Conservation (phyloP, 495 filamentous ascomycete genomes). For the Annulohypoxylon nitens region DNA sequence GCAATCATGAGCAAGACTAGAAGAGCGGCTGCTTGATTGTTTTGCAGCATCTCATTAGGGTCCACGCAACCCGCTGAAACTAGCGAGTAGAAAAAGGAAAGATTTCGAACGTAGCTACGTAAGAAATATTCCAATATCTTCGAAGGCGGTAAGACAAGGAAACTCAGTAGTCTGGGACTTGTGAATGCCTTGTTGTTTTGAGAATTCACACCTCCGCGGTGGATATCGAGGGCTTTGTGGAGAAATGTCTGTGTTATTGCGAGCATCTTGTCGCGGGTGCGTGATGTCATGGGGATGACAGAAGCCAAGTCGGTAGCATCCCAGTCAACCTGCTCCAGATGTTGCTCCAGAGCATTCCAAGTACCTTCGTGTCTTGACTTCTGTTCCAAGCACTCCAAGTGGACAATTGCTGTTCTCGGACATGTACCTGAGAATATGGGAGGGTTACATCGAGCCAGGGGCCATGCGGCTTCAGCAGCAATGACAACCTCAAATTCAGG, state of each 20-base stretch:
- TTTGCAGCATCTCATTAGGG: slow-evolving; percentile 70
- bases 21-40: slow-evolving; percentile 69
- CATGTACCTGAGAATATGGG: slow-evolving; percentile 64
- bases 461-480: slow-evolving; percentile 68
- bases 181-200: slow-evolving; percentile 57
- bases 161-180: slow-evolving; percentile 62
- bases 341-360: slow-evolving; percentile 59
- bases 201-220: slow-evolving; percentile 57
- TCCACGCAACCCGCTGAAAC: slow-evolving; percentile 66
- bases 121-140: slow-evolving; percentile 72
- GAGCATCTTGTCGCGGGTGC: slow-evolving; percentile 71
- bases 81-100: slow-evolving; percentile 70
- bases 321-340: slow-evolving; percentile 54
- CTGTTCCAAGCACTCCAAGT: slow-evolving; percentile 69
- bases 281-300: slow-evolving; percentile 62
- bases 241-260: slow-evolving; percentile 74
- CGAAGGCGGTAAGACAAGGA: slow-evolving; percentile 69
- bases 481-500: slow-evolving; percentile 66
- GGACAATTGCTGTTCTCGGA: slow-evolving; percentile 68
- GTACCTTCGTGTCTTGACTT: slow-evolving; percentile 67
- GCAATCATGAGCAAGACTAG: slow-evolving; percentile 75
- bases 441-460: slow-evolving; percentile 68
- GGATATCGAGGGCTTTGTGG: slow-evolving; percentile 72
- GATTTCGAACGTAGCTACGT: slow-evolving; percentile 68
- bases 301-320: slow-evolving; percentile 58